Conservation (phyloP, 805 yeast species). For the Metschnikowia drakensbergensis region DNA sequence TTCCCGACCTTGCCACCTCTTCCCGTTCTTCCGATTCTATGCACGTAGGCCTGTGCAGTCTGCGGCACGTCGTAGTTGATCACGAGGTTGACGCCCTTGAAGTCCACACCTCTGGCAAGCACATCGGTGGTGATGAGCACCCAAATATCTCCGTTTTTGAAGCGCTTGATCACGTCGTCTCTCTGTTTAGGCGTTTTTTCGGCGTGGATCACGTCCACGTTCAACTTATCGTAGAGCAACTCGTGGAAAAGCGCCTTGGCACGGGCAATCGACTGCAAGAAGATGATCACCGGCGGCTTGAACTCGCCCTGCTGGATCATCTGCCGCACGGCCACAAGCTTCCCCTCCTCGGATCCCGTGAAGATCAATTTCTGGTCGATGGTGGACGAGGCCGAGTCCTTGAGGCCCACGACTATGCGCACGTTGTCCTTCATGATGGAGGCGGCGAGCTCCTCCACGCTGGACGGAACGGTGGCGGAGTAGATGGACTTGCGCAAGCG, state of each 20-base stretch:
- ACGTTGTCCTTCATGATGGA: constrained; percentile 82
- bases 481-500: constrained; percentile 70
- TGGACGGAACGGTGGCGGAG: constrained; percentile 93
- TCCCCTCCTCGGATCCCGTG: constrained; percentile 96
- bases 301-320: constrained; percentile 80
- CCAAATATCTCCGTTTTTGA: constrained; percentile 91
- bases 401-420: constrained; percentile 85
- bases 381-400: constrained; percentile 83
- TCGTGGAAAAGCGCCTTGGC: constrained; percentile 96
- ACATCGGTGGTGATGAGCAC: constrained; percentile 96
- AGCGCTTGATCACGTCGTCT: constrained; percentile 75
- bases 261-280: constrained; percentile 85
- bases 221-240: constrained; percentile 81
- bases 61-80: constrained; percentile 96
- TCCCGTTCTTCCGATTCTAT: constrained; percentile 98
- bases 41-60: constrained; percentile 91
- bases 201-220: constrained; percentile 94
- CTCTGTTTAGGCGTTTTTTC: constrained; percentile 89
- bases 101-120: constrained; percentile 93
- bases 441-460: constrained; percentile 83
- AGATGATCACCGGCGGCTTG: constrained; percentile 88
- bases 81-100: constrained; percentile 90
- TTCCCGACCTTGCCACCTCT: constrained; percentile 85
- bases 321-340: constrained; percentile 84
- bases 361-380: constrained; percentile 81